Percentiles rank a stretch among this genome's conserved stretches.
These are phyloP conservation scores for Coleophoma cylindrospora DNA, from an alignment of 2,329 filamentous ascomycete species.

Conservation along the genomic window DNA sequence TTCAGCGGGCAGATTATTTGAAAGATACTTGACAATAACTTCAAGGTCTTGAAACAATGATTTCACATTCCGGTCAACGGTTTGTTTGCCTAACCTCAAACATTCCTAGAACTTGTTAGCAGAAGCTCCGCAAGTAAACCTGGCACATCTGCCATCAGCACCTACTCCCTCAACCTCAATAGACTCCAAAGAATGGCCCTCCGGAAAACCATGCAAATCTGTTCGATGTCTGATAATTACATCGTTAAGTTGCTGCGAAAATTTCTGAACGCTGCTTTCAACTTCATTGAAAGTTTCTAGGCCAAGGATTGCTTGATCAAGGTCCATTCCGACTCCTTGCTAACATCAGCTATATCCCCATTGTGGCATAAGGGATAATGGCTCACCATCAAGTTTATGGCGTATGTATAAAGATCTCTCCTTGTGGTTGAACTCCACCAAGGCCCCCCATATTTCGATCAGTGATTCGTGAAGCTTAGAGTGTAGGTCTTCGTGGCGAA, in stretches of 20 bases:
- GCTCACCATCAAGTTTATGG: neutral
- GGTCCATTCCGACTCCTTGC: constrained; percentile 37
- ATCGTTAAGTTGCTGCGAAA: constrained; percentile 61
- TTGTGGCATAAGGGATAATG: constrained; percentile 4
- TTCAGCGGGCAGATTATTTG: constrained; percentile 45
- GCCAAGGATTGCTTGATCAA: constrained; percentile 48
- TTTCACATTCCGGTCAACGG: constrained; percentile 38
- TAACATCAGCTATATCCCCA: neutral
- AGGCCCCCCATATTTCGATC: constrained; percentile 63
- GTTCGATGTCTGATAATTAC: constrained; percentile 58
- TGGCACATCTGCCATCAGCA: neutral
- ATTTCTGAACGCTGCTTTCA: constrained; percentile 50
- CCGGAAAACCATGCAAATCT: constrained; percentile 25
- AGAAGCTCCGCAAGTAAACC: too few relatives aligned
- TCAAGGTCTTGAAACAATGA: constrained; percentile 50
- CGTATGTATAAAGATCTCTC: neutral
- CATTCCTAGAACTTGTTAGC: too few relatives aligned
- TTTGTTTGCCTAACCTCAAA: too few relatives aligned
- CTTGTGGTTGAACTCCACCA: constrained; percentile 58
- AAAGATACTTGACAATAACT: constrained; percentile 45
- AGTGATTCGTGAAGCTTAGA: constrained; percentile 62
- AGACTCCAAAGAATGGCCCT: constrained; percentile 25
- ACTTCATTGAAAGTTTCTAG: constrained; percentile 57
- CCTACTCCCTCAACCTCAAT: constrained; percentile 39
- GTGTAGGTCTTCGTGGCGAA: constrained; percentile 62